A percentile compares a stretch with the other conserved stretches of the same genome.
Conservation (phyloP, 2,329 filamentous ascomycete genomes). For the Nigrospora sphaerica region DNA sequence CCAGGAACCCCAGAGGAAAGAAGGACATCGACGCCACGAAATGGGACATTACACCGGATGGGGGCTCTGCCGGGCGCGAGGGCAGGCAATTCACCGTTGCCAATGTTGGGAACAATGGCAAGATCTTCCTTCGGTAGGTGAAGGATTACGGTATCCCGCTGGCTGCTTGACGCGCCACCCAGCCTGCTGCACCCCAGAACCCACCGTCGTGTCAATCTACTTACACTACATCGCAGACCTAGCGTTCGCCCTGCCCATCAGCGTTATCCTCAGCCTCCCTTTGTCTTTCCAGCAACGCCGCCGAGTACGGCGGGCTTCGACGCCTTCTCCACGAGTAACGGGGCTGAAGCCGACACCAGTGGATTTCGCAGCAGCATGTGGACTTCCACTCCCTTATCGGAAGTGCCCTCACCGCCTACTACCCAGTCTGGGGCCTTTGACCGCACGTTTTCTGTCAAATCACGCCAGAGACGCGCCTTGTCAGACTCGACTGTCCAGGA, state of each 20-base stretch:
- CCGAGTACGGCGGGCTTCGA: constrained; percentile 53
- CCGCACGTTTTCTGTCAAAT: not conserved
- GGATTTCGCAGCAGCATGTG: constrained; percentile 30
- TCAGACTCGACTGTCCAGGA: constrained; percentile 76
- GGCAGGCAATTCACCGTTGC: constrained; percentile 71
- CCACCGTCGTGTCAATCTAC: not conserved
- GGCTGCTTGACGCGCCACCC: not conserved
- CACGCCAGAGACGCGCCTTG: constrained; percentile 52
- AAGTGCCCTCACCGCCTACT: constrained; percentile 17
- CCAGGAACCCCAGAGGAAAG: constrained; percentile 23
- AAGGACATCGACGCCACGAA: constrained; percentile 49
- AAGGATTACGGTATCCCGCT: no score
- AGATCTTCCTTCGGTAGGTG: constrained; percentile 71
- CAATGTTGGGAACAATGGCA: constrained; percentile 77
- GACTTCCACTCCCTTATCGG: constrained; percentile 30
- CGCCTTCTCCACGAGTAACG: constrained; percentile 19
- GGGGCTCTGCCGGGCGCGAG: constrained; percentile 52
- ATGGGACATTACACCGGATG: constrained; percentile 52
- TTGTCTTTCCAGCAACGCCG: constrained; percentile 54
- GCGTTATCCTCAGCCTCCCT: constrained; percentile 53
- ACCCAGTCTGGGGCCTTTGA: not conserved
- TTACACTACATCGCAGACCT: constrained; percentile 36
- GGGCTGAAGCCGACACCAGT: constrained; percentile 20
- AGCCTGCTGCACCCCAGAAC: no score
- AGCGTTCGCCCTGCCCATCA: constrained; percentile 55